These are phyloP conservation scores for Trichophyton schoenleinii DNA, from an alignment of 2,329 filamentous ascomycete genomes.

Conservation along the genomic window DNA sequence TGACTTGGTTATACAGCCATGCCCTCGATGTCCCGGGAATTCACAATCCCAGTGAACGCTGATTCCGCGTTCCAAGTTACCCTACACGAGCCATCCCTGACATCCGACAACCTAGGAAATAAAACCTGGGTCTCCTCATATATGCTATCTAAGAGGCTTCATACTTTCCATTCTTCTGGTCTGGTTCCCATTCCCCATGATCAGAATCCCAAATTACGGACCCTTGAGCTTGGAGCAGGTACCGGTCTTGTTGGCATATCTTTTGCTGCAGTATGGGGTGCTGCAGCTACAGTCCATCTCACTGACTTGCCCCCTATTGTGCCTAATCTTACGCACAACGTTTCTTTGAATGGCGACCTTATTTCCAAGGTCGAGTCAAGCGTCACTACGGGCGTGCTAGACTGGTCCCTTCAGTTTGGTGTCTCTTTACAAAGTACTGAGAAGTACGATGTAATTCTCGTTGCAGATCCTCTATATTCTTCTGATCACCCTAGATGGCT, in stretches of 20 bases:
- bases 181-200: conserved; percentile 20
- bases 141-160: conserved; percentile 62
- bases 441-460: conserved; percentile 56
- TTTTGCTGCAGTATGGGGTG: conserved; percentile 56
- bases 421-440: conserved; percentile 19
- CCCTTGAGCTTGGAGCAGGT: conserved; percentile 75
- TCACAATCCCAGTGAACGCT: conserved; percentile 41
- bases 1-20: conserved; percentile 36
- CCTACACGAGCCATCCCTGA: conserved; percentile 76
- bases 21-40: conserved; percentile 49
- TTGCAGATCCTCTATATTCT: conserved; percentile 79
- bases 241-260: conserved; percentile 85
- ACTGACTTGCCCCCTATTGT: conserved; percentile 80
- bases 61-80: conserved; percentile 47
- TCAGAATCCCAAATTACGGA: conserved; percentile 21
- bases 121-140: conserved; percentile 96
- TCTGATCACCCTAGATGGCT: conserved; percentile 67
- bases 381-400: conserved; percentile 53
- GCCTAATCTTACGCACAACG: conserved; percentile 65
- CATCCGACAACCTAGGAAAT: conserved; percentile 73
- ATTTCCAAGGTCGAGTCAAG: conserved; percentile 45
- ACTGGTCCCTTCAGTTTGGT: conserved; percentile 46
- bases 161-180: conserved; percentile 28
- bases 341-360: conserved; percentile 47
- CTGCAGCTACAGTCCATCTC: conserved; percentile 49